A percentile compares a stretch with the other conserved stretches of the same genome.
These are phyloP conservation scores for Calocybe gambosa DNA, from an alignment of 1,284 basidiomycete genomes.

Conservation along the genomic window DNA sequence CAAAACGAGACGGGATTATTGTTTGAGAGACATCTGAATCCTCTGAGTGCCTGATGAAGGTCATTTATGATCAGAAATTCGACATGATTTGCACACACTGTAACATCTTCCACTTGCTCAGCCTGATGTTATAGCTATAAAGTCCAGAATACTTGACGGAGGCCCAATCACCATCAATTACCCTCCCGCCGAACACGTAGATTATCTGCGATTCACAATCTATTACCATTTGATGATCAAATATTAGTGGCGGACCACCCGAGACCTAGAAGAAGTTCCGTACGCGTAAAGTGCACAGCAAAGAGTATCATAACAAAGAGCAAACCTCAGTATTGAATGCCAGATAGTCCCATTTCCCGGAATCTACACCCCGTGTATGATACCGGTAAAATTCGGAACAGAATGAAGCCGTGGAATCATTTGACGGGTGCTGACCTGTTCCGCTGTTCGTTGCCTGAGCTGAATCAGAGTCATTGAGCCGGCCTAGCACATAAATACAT, in stretches of 20 bases:
- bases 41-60: constrained; percentile 27
- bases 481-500: constrained; percentile 66
- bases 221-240: constrained; percentile 79
- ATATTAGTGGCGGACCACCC: constrained; percentile 70
- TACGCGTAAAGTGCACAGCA: neutral
- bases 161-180: constrained; percentile 60
- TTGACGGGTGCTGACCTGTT: constrained; percentile 4
- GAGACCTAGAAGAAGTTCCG: constrained; percentile 33
- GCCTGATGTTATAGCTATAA: constrained; percentile 60
- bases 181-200: constrained; percentile 75
- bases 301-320: neutral
- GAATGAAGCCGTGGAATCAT: constrained; percentile 18
- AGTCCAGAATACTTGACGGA: constrained; percentile 58
- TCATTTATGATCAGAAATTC: constrained; percentile 6
- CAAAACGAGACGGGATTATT: constrained; percentile 54
- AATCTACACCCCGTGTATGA: constrained; percentile 52
- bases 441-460: constrained; percentile 20
- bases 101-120: constrained; percentile 57
- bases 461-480: constrained; percentile 49
- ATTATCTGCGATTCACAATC: constrained; percentile 67
- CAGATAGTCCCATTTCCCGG: constrained; percentile 63
- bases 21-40: constrained; percentile 24
- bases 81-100: constrained; percentile 42
- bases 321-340: constrained; percentile 59
- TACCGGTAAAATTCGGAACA: constrained; percentile 70